Conservation (phyloP, 2,329 filamentous ascomycete genomes). For the Botrytis fragariae region DNA sequence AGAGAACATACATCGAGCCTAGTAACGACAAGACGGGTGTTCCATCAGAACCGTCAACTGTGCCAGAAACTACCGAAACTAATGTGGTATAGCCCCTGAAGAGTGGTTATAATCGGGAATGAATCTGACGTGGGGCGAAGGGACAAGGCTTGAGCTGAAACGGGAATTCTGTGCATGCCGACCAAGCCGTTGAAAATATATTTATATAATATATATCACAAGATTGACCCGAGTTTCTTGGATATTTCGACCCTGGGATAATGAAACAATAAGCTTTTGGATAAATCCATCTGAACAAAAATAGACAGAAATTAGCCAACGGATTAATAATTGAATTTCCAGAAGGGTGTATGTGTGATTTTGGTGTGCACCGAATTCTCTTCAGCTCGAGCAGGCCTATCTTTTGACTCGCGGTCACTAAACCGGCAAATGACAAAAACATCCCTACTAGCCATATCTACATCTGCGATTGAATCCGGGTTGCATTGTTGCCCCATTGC, state of each 20-base stretch:
- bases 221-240: no score
- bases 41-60: background rate
- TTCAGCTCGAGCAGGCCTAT: background rate
- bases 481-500: background rate
- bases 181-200: background rate
- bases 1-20: background rate
- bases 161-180: background rate
- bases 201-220: background rate
- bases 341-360: background rate
- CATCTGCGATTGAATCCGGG: background rate
- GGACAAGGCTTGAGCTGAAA: background rate
- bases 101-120: background rate
- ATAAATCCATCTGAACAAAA: fast-evolving
- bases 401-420: background rate
- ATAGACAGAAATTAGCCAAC: background rate
- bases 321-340: background rate
- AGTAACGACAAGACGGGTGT: background rate
- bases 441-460: slow-evolving; percentile 1
- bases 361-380: background rate
- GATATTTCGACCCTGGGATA: background rate
- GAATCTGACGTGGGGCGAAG: background rate
- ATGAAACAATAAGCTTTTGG: background rate
- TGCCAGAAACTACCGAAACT: background rate
- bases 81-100: background rate
- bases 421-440: background rate